Evolutionary conservation across 2,329 filamentous ascomycete genomes (phyloP).

Genomic region (Neonectria sp.): DNA sequence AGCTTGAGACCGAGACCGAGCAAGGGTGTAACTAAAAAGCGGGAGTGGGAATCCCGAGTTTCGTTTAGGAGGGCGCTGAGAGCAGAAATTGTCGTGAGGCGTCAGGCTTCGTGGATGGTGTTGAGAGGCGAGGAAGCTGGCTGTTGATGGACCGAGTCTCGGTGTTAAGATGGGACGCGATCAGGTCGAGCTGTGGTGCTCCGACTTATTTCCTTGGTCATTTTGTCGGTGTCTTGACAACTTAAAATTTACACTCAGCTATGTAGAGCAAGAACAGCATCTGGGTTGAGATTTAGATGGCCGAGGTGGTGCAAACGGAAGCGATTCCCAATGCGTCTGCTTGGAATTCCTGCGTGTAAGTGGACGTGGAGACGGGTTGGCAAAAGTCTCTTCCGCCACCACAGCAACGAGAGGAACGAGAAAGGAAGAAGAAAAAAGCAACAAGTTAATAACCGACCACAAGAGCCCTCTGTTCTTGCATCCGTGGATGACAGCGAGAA

Average conservation of each 20-base stretch:
- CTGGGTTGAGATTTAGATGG: neutral
- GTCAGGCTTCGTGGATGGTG: conserved; percentile 2
- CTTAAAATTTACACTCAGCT: neutral
- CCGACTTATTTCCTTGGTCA: neutral
- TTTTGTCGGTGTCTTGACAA: neutral
- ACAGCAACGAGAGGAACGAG: neutral
- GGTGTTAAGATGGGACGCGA: neutral
- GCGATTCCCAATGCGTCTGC: neutral
- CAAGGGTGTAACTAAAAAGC: neutral
- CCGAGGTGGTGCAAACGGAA: neutral
- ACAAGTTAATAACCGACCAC: neutral
- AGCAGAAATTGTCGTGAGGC: neutral
- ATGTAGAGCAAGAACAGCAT: neutral
- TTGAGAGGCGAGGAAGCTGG: neutral
- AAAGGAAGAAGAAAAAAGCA: neutral
- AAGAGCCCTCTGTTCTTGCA: neutral
- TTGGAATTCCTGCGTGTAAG: conserved; percentile 2
- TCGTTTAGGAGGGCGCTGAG: neutral
- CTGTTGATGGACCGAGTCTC: neutral
- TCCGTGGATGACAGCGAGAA: neutral
- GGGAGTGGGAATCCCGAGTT: neutral
- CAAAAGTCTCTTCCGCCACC: neutral
- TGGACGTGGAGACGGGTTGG: neutral
- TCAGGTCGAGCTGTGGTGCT: neutral
- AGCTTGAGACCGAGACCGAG: neutral